Percentiles rank a stretch among this genome's conserved stretches.
phyloP scores from a whole-genome alignment of 2,329 filamentous ascomycete genomes.

The Sporothrix euskadiensis region DNA sequence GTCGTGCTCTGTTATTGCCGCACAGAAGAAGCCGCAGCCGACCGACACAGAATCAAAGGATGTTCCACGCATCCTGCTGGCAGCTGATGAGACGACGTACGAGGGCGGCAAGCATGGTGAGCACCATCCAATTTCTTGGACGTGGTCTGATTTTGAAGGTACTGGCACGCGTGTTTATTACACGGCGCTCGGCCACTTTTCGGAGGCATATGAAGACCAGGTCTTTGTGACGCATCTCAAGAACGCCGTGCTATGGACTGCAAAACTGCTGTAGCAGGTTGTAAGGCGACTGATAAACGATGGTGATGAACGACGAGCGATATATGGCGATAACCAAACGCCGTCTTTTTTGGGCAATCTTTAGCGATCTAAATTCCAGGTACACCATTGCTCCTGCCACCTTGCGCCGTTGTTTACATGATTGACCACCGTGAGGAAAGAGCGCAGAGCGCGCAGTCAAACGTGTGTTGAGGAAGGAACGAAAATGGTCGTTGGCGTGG shows the following conservation, averaged over 20 bases:
- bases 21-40: neutral
- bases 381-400: neutral
- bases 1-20: constrained; percentile 24
- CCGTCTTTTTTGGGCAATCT: neutral
- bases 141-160: constrained; percentile 43
- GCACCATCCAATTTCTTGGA: constrained; percentile 46
- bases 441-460: neutral
- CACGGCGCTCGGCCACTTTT: constrained; percentile 47
- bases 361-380: neutral
- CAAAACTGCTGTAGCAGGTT: constrained; percentile 33
- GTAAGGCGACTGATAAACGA: neutral
- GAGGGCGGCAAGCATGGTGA: constrained; percentile 41
- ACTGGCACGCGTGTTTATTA: constrained; percentile 45
- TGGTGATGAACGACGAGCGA: neutral
- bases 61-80: constrained; percentile 40
- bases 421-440: neutral
- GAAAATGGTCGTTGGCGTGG: neutral
- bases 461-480: neutral
- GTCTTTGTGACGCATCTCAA: constrained; percentile 36
- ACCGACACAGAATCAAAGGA: constrained; percentile 35
- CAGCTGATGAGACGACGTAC: constrained; percentile 42
- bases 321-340: neutral
- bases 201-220: constrained; percentile 43
- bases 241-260: constrained; percentile 37
- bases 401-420: neutral